Base-by-base conservation (phyloP, 306 rosid genomes). In the Dalbergia oliveri region DNA sequence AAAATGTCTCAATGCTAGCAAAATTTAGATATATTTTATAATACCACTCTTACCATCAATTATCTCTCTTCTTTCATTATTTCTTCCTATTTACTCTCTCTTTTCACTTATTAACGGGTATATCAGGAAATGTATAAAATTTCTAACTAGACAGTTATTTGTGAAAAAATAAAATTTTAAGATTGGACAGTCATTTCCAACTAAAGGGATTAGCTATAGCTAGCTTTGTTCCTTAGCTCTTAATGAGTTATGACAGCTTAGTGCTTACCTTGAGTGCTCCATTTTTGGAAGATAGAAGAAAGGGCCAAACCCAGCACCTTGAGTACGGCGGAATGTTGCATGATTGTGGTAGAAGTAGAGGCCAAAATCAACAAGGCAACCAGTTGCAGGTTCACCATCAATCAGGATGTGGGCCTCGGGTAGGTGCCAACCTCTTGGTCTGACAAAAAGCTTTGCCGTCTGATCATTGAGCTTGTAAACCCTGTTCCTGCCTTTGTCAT, bases 361-460 rank as follows among this genome's bases (percentile, higher is more conserved):
- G 44, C 97, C 99, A 69, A 94, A 94, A 76, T 94, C 99, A 53
- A 94, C 94, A 14, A 94, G 95, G 88, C 94, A 91, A 77, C 83
- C 99, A 5, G 89, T 85, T 58, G 90, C 95, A 49, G 97, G 97
- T 65, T 94, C 94, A 41, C 97, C 97, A 39, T 94, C 99, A 12
- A 94, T 90, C 61, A 94, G 26, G 49, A 94, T 86, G 78, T 94
- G 97, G 16, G 97, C 92, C 85, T 94, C 99, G 0, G 95, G 97
- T 75, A 93, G 72, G 73, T 94, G 99, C 99, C 99, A 94, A 9
- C 99, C 99, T 86, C 99, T 87, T 73, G 97, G 89, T 16, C 99
- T 79, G 11, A 93, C 97, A 80, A 94, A 94, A 16, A 93, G 97
- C 89, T 94, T 94, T 6, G 99, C 95, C 1, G 62, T 87, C 23